These are phyloP conservation scores for Naganishia antarctica DNA, from an alignment of 768 basidiomycete species.

Conservation along the genomic window DNA sequence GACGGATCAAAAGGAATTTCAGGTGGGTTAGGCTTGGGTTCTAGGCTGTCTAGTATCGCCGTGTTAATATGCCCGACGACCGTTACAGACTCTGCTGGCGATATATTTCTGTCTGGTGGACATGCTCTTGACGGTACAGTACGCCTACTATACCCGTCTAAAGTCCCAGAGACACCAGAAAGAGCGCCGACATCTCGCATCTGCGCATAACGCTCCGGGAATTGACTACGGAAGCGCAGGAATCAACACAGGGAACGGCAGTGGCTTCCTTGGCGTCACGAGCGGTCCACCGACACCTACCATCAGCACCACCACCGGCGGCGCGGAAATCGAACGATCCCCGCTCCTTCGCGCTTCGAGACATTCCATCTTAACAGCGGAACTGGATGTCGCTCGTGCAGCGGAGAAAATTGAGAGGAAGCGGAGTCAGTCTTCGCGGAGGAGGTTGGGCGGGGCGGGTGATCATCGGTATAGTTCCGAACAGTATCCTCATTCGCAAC, in stretches of 20 bases:
- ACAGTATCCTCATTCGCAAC: slow-evolving; percentile 42
- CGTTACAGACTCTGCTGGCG: slow-evolving; percentile 74
- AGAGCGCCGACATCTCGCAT: neutral
- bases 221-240: slow-evolving; percentile 4
- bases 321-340: neutral
- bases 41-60: neutral
- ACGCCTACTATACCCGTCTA: slow-evolving; percentile 62
- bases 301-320: neutral
- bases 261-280: neutral
- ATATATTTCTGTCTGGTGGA: slow-evolving; percentile 85
- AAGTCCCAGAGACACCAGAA: neutral
- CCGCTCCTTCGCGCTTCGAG: neutral
- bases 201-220: neutral
- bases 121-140: slow-evolving; percentile 68
- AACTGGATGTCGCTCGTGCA: slow-evolving; percentile 44
- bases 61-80: neutral
- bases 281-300: neutral
- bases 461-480: neutral
- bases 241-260: neutral
- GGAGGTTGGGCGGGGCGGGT: slow-evolving; percentile 4
- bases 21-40: slow-evolving; percentile 55
- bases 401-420: slow-evolving; percentile 38
- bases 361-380: slow-evolving; percentile 30
- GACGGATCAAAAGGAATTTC: slow-evolving; percentile 90
- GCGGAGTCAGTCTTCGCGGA: slow-evolving; percentile 28